Evolutionary conservation across 2,329 filamentous ascomycete genomes (phyloP), one percentile per base, ranked within the genome.

Genomic region (Botrytis aclada): DNA sequence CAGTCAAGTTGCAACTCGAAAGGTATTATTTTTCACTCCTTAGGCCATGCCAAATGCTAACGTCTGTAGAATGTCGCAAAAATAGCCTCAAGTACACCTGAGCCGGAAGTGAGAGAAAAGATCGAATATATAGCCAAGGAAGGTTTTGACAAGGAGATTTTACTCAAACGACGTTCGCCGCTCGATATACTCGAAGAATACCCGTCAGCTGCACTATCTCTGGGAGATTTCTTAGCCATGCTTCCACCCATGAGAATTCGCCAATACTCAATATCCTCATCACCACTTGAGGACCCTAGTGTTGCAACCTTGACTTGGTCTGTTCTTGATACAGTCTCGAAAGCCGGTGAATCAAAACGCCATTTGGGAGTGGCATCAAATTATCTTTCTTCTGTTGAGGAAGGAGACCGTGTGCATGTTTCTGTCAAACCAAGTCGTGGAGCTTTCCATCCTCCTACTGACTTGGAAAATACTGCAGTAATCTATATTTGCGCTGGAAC

Each of bases 221-320:
- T 96, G 51, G 86, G 86, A 5, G 83, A 88, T 29, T 95, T 92
- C 83, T 84, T 96, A 12, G 85, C 86, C 47, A 90, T 94, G 85
- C 86, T 94, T 0, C 91, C 92, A 2, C 90, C 92, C 0, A 93
- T 96, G 89, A 89, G 92, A 41, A 86, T 93, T 56, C 87, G 92
- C n/a, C 90, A 93, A 80, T 94, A 94, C 84, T 93, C 90, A 45
- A 93, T 95, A 78, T 94, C 92, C 0, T 94, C 92, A 0, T 93
- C 92, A 0, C 91, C 92, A 0, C 84, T 93, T 0, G 51, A 71
- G 18, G 91, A 97, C 69, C 85, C 97, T 3, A 84, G 96, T 5
- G 78, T 81, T 8, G 88, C 87, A 1, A 84, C 84, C 14, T 84
- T 97, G 34, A 95, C 88, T 0, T 90, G 88, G 80, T 84, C 84